Evolutionary conservation across 2,329 filamentous ascomycete genomes (phyloP), one percentile per base, ranked within the genome.

Genomic region (Calonectria multiphialidica): DNA sequence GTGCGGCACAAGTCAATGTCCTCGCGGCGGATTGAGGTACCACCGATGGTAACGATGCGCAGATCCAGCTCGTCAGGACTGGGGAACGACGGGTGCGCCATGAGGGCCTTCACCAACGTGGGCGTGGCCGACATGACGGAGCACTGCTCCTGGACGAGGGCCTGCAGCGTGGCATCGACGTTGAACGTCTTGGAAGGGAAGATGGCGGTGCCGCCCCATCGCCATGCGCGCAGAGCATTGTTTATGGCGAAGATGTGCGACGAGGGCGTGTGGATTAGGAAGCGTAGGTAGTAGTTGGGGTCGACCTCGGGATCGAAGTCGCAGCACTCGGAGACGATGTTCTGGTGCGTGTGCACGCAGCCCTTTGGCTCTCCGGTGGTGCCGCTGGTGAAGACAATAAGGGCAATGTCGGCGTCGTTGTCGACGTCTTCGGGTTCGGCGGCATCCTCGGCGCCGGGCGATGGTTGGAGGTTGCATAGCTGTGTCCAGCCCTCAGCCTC

Each of bases 341-440:
- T 87, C 35, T 79, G 73, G 74, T 83, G 81, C 7, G 84, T 85
- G 71, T 87, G 83, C 16, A 81, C 80, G 69, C 86, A 87, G 59
- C 83, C 86, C 74, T 88, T 88, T 6, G 87, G 86, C 0, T 83
- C 77, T 7, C 85, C 86, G 0, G 86, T 88, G n/a, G 86, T 88
- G 23, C 87, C 87, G 73, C 86, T 88, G 23, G 86, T 88, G 77
- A 88, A 88, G 37, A 88, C 80, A 59, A 88, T 83, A 49, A 87
- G 79, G 6, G 83, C 82, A 8, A 77, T 78, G 37, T 76, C 65
- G 16, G 61, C 28, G 12, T 69, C 44, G 16, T 64, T 42, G 5
- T 53, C 23, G 6, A 28, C 2, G 45, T 25, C 10, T 16, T 28
- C 23, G 12, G 23, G 16, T 0, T 72, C 35, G 21, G 28, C 30